Conservation (phyloP, 345 rosid species). For the Noccaea caerulescens region DNA sequence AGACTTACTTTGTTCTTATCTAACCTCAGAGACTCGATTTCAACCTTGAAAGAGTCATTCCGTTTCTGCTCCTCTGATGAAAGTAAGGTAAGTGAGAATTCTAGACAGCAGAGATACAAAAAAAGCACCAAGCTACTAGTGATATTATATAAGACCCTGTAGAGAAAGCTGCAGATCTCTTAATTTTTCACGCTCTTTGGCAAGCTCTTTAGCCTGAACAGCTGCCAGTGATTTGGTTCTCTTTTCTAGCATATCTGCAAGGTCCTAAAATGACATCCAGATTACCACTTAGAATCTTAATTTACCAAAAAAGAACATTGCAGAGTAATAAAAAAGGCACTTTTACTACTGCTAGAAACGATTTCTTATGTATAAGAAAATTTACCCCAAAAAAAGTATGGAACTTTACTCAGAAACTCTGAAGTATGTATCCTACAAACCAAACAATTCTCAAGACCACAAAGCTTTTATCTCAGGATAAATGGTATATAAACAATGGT, state of each 20-base stretch:
- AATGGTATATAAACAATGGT: slow-evolving; percentile 2
- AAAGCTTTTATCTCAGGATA: not conserved
- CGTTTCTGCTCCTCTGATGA: slow-evolving; percentile 66
- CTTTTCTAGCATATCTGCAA: slow-evolving; percentile 86
- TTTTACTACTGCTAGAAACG: not conserved
- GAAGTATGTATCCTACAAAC: not conserved
- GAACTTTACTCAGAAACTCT: slow-evolving; percentile 6
- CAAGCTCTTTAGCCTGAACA: slow-evolving; percentile 62
- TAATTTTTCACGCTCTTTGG: slow-evolving; percentile 55
- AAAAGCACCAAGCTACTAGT: not conserved
- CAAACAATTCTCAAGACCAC: slow-evolving; percentile 13
- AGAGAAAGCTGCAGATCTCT: slow-evolving; percentile 54
- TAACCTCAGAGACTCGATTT: slow-evolving; percentile 57
- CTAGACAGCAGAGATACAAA: slow-evolving; percentile 26
- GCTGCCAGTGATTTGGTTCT: slow-evolving; percentile 61
- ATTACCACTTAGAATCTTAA: slow-evolving; percentile 13
- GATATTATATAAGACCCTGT: slow-evolving; percentile 60
- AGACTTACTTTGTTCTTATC: slow-evolving; percentile 65
- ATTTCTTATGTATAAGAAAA: not conserved
- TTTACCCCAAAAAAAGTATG: not conserved
- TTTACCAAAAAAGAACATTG: not conserved
- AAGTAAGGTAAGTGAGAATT: slow-evolving; percentile 19
- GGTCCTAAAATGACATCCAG: slow-evolving; percentile 77
- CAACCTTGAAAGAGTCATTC: slow-evolving; percentile 62
- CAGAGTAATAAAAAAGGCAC: slow-evolving; percentile 11